Base-by-base conservation (phyloP, 1,284 basidiomycete genomes). In the Volvariella surrecta region DNA sequence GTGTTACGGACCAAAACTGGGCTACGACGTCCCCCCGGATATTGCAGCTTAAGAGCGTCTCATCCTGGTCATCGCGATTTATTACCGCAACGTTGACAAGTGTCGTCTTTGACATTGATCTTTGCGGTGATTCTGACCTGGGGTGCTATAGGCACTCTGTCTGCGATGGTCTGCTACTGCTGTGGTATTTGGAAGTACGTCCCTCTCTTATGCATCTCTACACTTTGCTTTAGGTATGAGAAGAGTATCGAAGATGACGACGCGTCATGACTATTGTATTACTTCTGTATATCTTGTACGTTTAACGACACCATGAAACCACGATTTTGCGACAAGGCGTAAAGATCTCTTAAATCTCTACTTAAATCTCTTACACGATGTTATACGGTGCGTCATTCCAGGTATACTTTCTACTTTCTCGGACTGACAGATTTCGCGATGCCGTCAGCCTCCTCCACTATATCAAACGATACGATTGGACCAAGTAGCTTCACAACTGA, bases 131-230 rank as follows among this genome's bases (percentile, higher is more conserved):
- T 73, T 10, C 55, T 75, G 48, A 70, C 74, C 1, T 86, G 82
- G 79, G 35, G 73, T 3, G 73, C 74, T 0, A 71, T 85, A 28
- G 58, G 83, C 19, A 55, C 76, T 11, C 62, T 84, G 40, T 76
- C 76, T 31, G 73, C 76, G 10, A 67, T 78, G 21, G 73, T 73
- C 9, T 87, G 82, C 53, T 73, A 76, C 47, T 86, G 83, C 49
- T 81, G 79, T 58, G 82, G 83, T 13, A 67, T 76, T 11, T 55
- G 63, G 46, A 66, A 58, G 67, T 66, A 47, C 44, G 63, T 58
- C 10, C 11, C 17, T 28, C 13, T 18, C 16, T 22, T 6, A n/a
- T 39, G 18, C 11, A 13, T 37, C 6, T 37, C 21, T n/a, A 9
- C 13, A 7, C 17, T 8, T 39, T 39, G 34, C 34, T 35, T n/a